Base-by-base conservation (phyloP, 2,329 filamentous ascomycete species). In the Gremmenia infestans region DNA sequence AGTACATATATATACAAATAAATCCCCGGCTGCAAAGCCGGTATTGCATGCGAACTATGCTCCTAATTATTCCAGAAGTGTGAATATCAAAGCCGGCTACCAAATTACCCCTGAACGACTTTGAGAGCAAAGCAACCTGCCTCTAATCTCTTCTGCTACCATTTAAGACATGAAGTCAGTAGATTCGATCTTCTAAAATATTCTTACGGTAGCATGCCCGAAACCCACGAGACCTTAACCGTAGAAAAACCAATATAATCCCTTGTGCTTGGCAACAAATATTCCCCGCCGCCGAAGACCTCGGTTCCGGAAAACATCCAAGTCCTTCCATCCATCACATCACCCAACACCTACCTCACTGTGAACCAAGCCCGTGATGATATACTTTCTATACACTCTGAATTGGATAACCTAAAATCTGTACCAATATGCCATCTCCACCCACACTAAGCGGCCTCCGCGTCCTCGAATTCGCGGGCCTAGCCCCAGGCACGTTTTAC, bases 391-490 rank as follows among this genome's bases (percentile, higher is more conserved):
- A 25, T 47, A 47, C n/a, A 28, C 45, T 47, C 45, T 47, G 19
- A n/a, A 57, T 46, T 53, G 54, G 54, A 50, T 53, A 17, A 53
- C 54, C 19, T 57, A 15, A 39, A 82, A 43, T 17, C 51, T 22
- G n/a, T 28, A 32, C 46, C 47, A 58, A 7, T 15, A 69, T 70
- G 67, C 48, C 55, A 42, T 56, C 58, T 32, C 56, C 63, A 54
- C 64, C 73, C 42, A 80, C 82, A 5, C 73, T 88, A 32, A 71
- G 75, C 12, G 82, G 81, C 60, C 71, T 86, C 54, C 76, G 79
- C n/a, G 84, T 87, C 35, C 75, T 88, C 40, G 85, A 88, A 68
- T 81, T 88, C 63, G 84, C 81, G 23, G 84, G 84, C 28, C 73
- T 88, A 32, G 80, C 80, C 49, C 80, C 80, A 65, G 80, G 79